phyloP scores from a whole-genome alignment of 768 basidiomycete genomes.

The Mycena haematopus region DNA sequence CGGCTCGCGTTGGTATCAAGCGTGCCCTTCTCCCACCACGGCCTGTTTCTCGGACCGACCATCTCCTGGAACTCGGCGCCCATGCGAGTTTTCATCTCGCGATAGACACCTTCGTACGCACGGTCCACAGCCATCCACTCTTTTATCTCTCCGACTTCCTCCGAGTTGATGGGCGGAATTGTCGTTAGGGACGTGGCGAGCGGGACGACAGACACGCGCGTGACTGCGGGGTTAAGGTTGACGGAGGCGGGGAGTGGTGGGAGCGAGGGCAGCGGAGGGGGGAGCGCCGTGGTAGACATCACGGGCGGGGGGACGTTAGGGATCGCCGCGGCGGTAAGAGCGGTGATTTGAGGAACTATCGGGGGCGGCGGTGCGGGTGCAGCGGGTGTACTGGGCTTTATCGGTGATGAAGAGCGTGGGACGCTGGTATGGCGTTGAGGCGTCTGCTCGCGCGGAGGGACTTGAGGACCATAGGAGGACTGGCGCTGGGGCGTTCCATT shows the following conservation, averaged over 20 bases:
- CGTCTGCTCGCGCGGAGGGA: conserved; percentile 8
- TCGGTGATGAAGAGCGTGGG: conserved; percentile 25
- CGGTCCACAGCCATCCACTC: conserved; percentile 71
- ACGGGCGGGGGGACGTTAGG: conserved; percentile 10
- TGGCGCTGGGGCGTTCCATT: conserved; percentile 17
- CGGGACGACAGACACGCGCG: conserved; percentile 69
- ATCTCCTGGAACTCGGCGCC: conserved; percentile 55
- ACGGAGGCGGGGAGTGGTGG: conserved; percentile 53
- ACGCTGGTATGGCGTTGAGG: conserved; percentile 21
- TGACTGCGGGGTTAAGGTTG: conserved; percentile 61
- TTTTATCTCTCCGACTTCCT: conserved; percentile 60
- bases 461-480: conserved; percentile 16
- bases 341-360: conserved; percentile 17
- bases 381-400: conserved; percentile 23
- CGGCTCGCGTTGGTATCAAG: conserved; percentile 44
- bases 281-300: conserved; percentile 29
- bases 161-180: conserved; percentile 60
- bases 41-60: conserved; percentile 46
- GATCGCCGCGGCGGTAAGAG: conserved; percentile 17
- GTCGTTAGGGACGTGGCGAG: conserved; percentile 54
- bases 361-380: conserved; percentile 3
- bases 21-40: conserved; percentile 72
- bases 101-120: conserved; percentile 57
- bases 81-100: conserved; percentile 61
- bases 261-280: conserved; percentile 38